Conservation (phyloP, 768 basidiomycete genomes). For the Amanita pallidorosea region DNA sequence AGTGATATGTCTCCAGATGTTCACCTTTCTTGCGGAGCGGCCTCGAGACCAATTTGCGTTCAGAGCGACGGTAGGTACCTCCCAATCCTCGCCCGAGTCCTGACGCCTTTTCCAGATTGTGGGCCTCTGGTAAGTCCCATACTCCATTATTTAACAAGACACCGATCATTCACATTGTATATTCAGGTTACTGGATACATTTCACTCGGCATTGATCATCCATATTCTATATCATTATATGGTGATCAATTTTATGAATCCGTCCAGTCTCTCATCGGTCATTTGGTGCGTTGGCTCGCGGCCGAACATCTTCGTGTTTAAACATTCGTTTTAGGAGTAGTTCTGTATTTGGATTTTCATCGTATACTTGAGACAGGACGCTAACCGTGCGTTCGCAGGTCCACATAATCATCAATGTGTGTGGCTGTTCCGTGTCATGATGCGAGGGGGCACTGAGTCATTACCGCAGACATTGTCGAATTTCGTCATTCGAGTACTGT, state of each 20-base stretch:
- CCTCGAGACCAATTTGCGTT: slow-evolving; percentile 17
- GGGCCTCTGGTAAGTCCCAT: background rate
- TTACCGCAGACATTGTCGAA: slow-evolving; percentile 31
- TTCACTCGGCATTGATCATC: slow-evolving; percentile 38
- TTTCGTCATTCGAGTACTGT: slow-evolving; percentile 41
- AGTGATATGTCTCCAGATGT: slow-evolving; percentile 43
- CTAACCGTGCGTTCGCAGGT: slow-evolving; percentile 19
- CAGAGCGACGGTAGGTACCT: background rate
- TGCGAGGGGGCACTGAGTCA: background rate
- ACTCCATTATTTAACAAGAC: background rate
- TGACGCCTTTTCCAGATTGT: background rate
- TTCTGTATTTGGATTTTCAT: too few species aligned
- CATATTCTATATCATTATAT: slow-evolving; percentile 52
- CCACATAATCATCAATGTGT: slow-evolving; percentile 43
- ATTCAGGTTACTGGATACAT: slow-evolving; percentile 41
- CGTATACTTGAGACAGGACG: background rate
- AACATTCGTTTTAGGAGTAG: too few species aligned
- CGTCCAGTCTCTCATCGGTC: slow-evolving; percentile 6
- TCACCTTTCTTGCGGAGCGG: slow-evolving; percentile 33
- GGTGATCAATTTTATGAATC: slow-evolving; percentile 43
- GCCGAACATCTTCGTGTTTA: too few species aligned
- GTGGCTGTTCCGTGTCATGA: slow-evolving; percentile 9
- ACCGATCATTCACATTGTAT: slow-evolving; percentile 6
- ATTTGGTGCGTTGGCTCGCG: slow-evolving; percentile 27
- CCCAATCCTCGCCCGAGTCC: background rate